phyloP scores from a whole-genome alignment of 495 filamentous ascomycete genomes.

The Talaromyces ruber region DNA sequence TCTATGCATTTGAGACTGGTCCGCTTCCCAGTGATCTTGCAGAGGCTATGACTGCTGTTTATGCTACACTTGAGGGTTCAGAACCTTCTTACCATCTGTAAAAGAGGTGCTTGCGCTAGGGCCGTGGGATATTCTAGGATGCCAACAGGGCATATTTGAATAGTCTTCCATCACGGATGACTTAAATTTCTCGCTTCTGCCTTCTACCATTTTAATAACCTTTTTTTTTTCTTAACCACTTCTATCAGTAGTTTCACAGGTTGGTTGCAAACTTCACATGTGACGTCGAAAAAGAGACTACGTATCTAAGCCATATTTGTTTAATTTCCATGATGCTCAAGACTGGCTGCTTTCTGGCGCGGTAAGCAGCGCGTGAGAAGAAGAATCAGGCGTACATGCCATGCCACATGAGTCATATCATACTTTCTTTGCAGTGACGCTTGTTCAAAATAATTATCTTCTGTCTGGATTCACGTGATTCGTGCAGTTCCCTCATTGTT shows the following conservation, averaged over 20 bases:
- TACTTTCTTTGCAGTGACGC: not conserved
- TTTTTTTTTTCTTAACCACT: no score
- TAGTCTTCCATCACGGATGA: not conserved
- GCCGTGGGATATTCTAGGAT: not conserved
- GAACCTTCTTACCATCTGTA: not conserved
- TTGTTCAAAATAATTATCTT: not conserved
- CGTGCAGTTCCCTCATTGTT: not conserved
- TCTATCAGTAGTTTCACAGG: no score
- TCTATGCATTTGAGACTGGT: not conserved
- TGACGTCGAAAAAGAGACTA: no score
- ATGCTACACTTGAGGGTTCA: not conserved
- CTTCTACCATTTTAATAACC: not conserved
- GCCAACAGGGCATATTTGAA: not conserved
- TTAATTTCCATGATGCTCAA: not conserved
- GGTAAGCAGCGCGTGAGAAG: not conserved
- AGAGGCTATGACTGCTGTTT: not conserved
- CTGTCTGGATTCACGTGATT: not conserved
- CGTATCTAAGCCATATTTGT: no score
- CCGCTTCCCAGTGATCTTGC: not conserved
- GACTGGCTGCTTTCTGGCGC: not conserved
- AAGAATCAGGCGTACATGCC: not conserved
- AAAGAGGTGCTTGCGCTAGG: not conserved
- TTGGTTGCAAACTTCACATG: no score
- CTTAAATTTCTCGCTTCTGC: not conserved
- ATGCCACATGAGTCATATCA: not conserved